These are phyloP conservation scores for Sarcodon aspratus DNA, from an alignment of 768 basidiomycete genomes.

Conservation along the genomic window DNA sequence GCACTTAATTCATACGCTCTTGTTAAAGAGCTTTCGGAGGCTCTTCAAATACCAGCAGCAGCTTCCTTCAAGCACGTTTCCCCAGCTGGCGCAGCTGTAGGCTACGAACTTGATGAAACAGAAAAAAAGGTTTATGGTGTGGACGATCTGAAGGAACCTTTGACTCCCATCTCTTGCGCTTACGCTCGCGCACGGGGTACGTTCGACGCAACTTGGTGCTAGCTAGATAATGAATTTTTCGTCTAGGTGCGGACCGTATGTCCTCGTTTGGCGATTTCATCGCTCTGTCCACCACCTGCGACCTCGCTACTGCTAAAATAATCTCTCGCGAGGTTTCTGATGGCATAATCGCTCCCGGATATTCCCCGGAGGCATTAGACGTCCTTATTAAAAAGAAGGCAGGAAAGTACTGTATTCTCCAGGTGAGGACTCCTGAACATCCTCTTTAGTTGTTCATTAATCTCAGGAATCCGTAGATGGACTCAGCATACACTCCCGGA, in stretches of 20 bases:
- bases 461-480: slow-evolving; percentile 46
- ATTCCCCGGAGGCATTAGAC: slow-evolving; percentile 78
- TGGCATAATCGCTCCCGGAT: slow-evolving; percentile 95
- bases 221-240: background rate
- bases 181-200: slow-evolving; percentile 92
- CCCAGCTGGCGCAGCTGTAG: slow-evolving; percentile 93
- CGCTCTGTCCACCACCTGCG: slow-evolving; percentile 86
- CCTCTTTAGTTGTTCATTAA: background rate
- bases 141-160: slow-evolving; percentile 83
- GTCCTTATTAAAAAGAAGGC: slow-evolving; percentile 92
- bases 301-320: slow-evolving; percentile 88
- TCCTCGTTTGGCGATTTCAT: slow-evolving; percentile 99
- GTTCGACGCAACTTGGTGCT: slow-evolving; percentile 8
- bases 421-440: slow-evolving; percentile 35
- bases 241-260: slow-evolving; percentile 90
- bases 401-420: slow-evolving; percentile 95
- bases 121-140: slow-evolving; percentile 96
- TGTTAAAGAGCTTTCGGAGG: slow-evolving; percentile 86
- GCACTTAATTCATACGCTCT: slow-evolving; percentile 95
- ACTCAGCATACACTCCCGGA: slow-evolving; percentile 70
- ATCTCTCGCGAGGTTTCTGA: slow-evolving; percentile 99
- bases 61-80: slow-evolving; percentile 99
- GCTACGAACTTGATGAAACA: slow-evolving; percentile 64
- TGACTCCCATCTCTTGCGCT: slow-evolving; percentile 83
- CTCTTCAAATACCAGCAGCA: slow-evolving; percentile 83